Percentiles rank a stretch among this genome's conserved stretches.
phyloP scores from a whole-genome alignment of 176 grass and related monocot genomes.

The Avena atlantica region DNA sequence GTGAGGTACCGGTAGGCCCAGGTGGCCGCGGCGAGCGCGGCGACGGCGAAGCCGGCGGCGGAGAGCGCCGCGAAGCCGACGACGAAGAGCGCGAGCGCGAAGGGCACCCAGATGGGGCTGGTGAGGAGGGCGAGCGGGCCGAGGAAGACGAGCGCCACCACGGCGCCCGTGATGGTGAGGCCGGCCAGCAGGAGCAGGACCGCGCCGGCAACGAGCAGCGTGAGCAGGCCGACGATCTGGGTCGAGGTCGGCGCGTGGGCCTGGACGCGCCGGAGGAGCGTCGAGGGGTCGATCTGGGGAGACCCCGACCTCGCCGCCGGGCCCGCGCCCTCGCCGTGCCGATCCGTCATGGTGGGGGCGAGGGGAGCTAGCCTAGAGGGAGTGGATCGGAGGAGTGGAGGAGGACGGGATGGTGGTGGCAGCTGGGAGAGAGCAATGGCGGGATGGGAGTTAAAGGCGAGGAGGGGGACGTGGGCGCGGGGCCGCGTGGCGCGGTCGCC shows the following conservation, averaged over 20 bases:
- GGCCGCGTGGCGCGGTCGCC: conserved; percentile 53
- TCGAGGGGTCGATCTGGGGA: neutral
- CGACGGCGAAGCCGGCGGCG: conserved; percentile 56
- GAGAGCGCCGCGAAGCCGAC: conserved; percentile 57
- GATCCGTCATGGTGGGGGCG: conserved; percentile 38
- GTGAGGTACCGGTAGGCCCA: conserved; percentile 94
- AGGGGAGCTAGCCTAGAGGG: neutral
- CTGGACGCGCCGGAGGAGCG: conserved; percentile 60
- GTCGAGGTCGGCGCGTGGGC: conserved; percentile 67
- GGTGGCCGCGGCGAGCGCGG: conserved; percentile 52
- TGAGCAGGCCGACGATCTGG: conserved; percentile 78
- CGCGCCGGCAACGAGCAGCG: conserved; percentile 64
- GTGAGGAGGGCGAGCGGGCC: conserved; percentile 76
- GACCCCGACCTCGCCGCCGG: no score
- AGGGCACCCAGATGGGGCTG: conserved; percentile 92
- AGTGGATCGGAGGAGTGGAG: neutral
- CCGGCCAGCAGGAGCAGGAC: conserved; percentile 74
- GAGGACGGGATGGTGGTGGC: neutral
- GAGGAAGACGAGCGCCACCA: conserved; percentile 69
- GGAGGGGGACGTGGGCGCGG: conserved; percentile 23
- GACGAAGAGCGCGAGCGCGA: conserved; percentile 48
- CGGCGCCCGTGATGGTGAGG: conserved; percentile 64
- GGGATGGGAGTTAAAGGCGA: conserved; percentile 41
- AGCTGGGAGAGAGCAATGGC: neutral
- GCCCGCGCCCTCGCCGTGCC: conserved; percentile 12